These are phyloP conservation scores for Salix arbutifolia DNA, from an alignment of 345 rosid genomes.

Conservation along the genomic window DNA sequence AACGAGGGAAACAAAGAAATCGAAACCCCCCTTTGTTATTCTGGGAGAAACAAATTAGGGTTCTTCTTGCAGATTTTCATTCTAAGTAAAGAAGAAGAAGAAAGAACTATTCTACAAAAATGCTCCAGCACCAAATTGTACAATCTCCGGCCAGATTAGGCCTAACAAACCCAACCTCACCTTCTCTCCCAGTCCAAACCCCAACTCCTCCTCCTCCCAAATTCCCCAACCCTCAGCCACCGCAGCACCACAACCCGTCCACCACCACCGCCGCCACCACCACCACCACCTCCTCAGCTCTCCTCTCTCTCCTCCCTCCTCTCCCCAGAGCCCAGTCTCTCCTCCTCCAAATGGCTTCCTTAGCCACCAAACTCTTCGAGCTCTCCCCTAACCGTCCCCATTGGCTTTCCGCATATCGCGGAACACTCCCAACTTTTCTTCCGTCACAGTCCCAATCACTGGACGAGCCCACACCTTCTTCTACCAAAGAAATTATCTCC, in stretches of 20 bases:
- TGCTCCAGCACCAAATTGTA: slow-evolving; percentile 76
- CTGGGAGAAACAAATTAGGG: no score
- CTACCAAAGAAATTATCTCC: slow-evolving; percentile 61
- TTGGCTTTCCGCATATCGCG: slow-evolving; percentile 81
- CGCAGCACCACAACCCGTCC: slow-evolving; percentile 30
- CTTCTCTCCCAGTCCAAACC: slow-evolving; percentile 48
- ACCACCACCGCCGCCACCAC: slow-evolving; percentile 24
- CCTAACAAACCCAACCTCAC: slow-evolving; percentile 69
- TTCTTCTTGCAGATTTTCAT: no score
- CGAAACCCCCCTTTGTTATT: no score
- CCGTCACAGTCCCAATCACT: slow-evolving; percentile 53
- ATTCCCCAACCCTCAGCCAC: slow-evolving; percentile 38
- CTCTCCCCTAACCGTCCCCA: slow-evolving; percentile 70
- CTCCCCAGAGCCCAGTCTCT: slow-evolving; percentile 78
- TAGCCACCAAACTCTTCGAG: slow-evolving; percentile 67
- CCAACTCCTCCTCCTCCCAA: slow-evolving; percentile 65
- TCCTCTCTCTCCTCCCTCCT: slow-evolving; percentile 84
- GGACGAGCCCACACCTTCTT: slow-evolving; percentile 48
- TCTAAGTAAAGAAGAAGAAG: no score
- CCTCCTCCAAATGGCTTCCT: slow-evolving; percentile 75
- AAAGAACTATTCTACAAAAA: slow-evolving; percentile 11
- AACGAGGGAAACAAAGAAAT: no score
- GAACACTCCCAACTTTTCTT: slow-evolving; percentile 66
- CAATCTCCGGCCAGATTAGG: slow-evolving; percentile 90
- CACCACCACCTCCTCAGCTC: slow-evolving; percentile 54